phyloP scores from a whole-genome alignment of 208 protist species.

The Crithidia fasciculata region DNA sequence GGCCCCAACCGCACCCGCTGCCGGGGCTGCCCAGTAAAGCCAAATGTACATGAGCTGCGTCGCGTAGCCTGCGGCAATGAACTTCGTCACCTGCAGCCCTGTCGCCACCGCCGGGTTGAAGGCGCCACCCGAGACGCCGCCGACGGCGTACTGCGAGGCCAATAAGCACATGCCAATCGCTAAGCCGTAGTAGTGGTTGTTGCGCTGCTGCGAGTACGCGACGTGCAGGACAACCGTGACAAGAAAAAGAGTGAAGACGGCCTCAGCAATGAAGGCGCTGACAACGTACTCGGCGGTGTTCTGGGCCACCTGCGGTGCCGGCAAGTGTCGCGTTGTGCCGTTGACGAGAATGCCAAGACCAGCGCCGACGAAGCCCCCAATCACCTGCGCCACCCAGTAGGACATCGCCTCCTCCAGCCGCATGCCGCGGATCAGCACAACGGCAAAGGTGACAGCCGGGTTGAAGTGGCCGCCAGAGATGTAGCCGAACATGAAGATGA shows the following conservation, averaged over 20 bases:
- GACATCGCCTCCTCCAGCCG: slow-evolving; percentile 76
- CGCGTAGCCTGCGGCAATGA: slow-evolving; percentile 70
- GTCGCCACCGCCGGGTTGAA: slow-evolving; percentile 87
- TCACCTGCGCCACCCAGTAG: slow-evolving; percentile 82
- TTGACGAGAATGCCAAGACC: slow-evolving; percentile 61
- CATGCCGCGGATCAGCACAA: slow-evolving; percentile 68
- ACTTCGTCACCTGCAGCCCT: slow-evolving; percentile 74
- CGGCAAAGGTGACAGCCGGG: slow-evolving; percentile 77
- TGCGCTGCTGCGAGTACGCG: slow-evolving; percentile 74
- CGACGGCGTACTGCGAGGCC: slow-evolving; percentile 76
- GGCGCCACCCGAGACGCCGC: slow-evolving; percentile 75
- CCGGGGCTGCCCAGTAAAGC: slow-evolving; percentile 83
- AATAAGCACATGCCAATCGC: slow-evolving; percentile 79
- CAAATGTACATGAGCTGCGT: slow-evolving; percentile 82
- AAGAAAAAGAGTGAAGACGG: slow-evolving; percentile 74
- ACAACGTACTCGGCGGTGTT: slow-evolving; percentile 73
- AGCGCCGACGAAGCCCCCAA: slow-evolving; percentile 73
- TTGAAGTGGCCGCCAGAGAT: slow-evolving; percentile 88
- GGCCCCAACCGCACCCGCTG: slow-evolving; percentile 60
- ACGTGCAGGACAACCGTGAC: slow-evolving; percentile 80
- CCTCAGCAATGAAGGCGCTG: slow-evolving; percentile 68
- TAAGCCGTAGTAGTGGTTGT: slow-evolving; percentile 81
- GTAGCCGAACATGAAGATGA: slow-evolving; percentile 89
- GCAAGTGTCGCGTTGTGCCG: slow-evolving; percentile 66
- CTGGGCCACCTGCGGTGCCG: slow-evolving; percentile 74